Evolutionary conservation across 2,329 filamentous ascomycete species (phyloP).

Genomic region (Calonectria pteridis): DNA sequence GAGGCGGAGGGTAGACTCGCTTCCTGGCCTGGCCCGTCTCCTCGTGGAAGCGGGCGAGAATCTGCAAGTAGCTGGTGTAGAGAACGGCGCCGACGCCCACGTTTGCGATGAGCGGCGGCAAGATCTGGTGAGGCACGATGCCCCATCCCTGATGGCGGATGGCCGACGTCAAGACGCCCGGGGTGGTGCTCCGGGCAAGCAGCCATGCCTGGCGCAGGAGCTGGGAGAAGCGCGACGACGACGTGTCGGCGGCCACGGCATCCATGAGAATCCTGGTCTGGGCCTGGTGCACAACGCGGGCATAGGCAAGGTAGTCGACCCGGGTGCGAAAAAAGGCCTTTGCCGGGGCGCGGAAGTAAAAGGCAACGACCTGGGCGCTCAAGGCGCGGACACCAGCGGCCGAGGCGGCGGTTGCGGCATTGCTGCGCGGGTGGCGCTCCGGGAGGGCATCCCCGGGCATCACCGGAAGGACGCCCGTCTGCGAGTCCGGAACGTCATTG

Average conservation of each 20-base stretch:
- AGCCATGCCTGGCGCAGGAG: constrained; percentile 58
- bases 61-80: constrained; percentile 81
- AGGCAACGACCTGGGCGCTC: constrained; percentile 85
- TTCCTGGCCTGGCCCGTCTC: constrained; percentile 69
- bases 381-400: constrained; percentile 87
- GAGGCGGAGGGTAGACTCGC: constrained; percentile 78
- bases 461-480: constrained; percentile 57
- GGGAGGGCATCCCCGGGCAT: constrained; percentile 57
- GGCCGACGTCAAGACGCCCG: constrained; percentile 76
- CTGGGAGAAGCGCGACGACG: constrained; percentile 48
- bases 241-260: constrained; percentile 51
- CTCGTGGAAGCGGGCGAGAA: constrained; percentile 74
- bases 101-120: constrained; percentile 81
- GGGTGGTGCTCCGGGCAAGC: constrained; percentile 74
- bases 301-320: constrained; percentile 82
- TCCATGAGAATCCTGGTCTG: constrained; percentile 54
- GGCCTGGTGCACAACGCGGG: constrained; percentile 64
- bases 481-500: constrained; percentile 46
- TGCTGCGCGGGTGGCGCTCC: constrained; percentile 63
- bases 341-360: constrained; percentile 91
- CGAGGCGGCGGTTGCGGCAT: constrained; percentile 78
- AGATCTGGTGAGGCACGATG: constrained; percentile 81
- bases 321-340: constrained; percentile 93
- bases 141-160: constrained; percentile 78
- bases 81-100: constrained; percentile 79